A percentile compares a stretch with the other conserved stretches of the same genome.
phyloP scores from a whole-genome alignment of 371 early-diverging fungal species.

The Conidiobolus coronatus region DNA sequence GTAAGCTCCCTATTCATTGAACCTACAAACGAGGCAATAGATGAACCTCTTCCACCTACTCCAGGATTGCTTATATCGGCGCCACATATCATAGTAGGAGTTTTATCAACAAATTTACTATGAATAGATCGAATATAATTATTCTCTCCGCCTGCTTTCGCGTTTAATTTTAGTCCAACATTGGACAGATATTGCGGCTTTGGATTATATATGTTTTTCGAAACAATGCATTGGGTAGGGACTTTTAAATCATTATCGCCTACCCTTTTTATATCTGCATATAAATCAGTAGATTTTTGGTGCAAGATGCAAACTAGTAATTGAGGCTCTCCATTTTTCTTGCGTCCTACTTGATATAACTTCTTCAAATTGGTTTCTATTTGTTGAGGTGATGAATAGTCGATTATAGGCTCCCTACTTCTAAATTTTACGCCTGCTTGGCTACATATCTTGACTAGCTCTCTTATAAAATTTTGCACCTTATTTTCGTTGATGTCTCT shows the following conservation, averaged over 20 bases:
- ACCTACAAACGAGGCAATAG: constrained; percentile 73
- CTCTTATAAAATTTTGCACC: constrained; percentile 25
- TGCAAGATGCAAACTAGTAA: constrained; percentile 62
- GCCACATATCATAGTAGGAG: constrained; percentile 81
- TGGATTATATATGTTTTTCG: constrained; percentile 36
- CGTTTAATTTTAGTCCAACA: constrained; percentile 69
- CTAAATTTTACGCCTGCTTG: constrained; percentile 32
- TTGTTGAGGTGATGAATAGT: constrained; percentile 34
- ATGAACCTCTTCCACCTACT: constrained; percentile 51
- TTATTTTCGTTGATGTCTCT: constrained; percentile 9
- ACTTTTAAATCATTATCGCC: constrained; percentile 79
- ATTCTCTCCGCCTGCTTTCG: constrained; percentile 70
- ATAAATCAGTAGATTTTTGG: constrained; percentile 61
- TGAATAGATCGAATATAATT: constrained; percentile 17
- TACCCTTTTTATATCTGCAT: constrained; percentile 85
- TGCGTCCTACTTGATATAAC: constrained; percentile 39
- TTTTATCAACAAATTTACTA: constrained; percentile 31
- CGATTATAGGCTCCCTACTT: constrained; percentile 41
- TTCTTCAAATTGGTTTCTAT: constrained; percentile 39
- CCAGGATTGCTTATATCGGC: constrained; percentile 86
- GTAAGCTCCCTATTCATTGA: constrained; percentile 73
- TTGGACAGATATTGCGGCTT: constrained; percentile 50
- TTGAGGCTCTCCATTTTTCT: constrained; percentile 52
- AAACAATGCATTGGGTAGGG: constrained; percentile 78
- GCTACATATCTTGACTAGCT: constrained; percentile 19